Evolutionary conservation across 129 eudicot genomes (phyloP).

Genomic region (Pulicaria dysenterica): DNA sequence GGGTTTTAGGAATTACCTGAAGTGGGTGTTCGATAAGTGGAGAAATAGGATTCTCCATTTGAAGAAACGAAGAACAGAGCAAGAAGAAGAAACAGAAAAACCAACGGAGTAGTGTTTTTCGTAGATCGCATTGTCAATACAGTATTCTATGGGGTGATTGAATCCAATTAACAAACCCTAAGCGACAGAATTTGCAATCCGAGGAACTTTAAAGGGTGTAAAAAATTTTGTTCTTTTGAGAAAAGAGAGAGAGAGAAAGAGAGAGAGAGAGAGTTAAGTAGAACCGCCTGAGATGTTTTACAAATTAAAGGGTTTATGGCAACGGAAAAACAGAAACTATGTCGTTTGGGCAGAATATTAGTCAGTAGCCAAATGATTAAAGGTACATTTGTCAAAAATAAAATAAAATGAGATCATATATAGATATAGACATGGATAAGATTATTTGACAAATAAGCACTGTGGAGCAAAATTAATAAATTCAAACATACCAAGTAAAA

Average conservation of each 20-base stretch:
- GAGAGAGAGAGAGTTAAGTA: too few species aligned
- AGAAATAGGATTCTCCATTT: conserved; percentile 26
- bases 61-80: conserved; percentile 28
- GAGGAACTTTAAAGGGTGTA: not conserved
- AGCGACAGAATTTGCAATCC: conserved; percentile 2
- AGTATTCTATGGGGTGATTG: not conserved
- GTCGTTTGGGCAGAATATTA: too few species aligned
- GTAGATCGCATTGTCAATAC: conserved; percentile 22
- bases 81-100: conserved; percentile 26
- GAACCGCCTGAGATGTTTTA: too few species aligned
- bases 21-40: conserved; percentile 23
- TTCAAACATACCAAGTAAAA: too few species aligned
- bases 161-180: not conserved
- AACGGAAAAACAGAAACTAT: too few species aligned
- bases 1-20: conserved; percentile 22
- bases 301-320: too few species aligned
- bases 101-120: conserved; percentile 12
- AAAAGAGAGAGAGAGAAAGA: not conserved
- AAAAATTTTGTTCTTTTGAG: not conserved
- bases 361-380: too few species aligned
- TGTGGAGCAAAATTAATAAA: too few species aligned
- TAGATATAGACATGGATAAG: too few species aligned
- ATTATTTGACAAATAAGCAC: too few species aligned
- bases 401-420: too few species aligned
- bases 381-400: too few species aligned